Evolutionary conservation across 73 alveolate genomes (phyloP).

Genomic region (Blepharisma stoltei): DNA sequence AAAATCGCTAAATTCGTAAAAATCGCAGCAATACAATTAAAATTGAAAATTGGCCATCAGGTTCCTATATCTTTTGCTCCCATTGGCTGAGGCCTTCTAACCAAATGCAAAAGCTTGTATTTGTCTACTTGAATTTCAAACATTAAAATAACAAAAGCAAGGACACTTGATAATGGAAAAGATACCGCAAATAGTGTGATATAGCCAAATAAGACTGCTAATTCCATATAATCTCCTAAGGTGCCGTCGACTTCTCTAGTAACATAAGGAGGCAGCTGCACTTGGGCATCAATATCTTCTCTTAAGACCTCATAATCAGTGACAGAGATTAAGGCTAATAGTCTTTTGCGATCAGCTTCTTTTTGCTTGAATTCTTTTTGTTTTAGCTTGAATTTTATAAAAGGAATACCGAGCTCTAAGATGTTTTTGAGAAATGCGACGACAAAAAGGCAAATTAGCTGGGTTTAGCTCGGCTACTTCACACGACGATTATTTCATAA

Average conservation of each 20-base stretch:
- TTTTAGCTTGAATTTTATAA: neutral
- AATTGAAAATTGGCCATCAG: slow-evolving; percentile 43
- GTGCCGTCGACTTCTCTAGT: slow-evolving; percentile 63
- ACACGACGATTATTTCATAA: too few species aligned
- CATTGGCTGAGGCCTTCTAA: slow-evolving; percentile 53
- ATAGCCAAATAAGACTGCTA: slow-evolving; percentile 41
- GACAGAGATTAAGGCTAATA: neutral
- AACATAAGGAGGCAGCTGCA: slow-evolving; percentile 39
- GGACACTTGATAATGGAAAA: slow-evolving; percentile 44
- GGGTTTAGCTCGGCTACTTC: too few species aligned
- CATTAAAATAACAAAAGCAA: slow-evolving; percentile 42
- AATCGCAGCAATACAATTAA: slow-evolving; percentile 38
- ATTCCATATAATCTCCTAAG: slow-evolving; percentile 51
- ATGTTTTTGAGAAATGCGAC: slow-evolving; percentile 35
- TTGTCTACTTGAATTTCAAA: slow-evolving; percentile 44
- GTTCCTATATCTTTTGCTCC: slow-evolving; percentile 57
- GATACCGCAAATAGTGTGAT: slow-evolving; percentile 51
- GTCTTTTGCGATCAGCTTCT: neutral
- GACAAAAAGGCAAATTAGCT: slow-evolving; percentile 40
- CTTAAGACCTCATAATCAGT: slow-evolving; percentile 22
- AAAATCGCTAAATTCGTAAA: slow-evolving; percentile 49
- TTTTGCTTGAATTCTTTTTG: neutral
- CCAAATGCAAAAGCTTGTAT: slow-evolving; percentile 33
- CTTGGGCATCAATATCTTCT: slow-evolving; percentile 34
- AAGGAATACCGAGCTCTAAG: slow-evolving; percentile 44